Evolutionary conservation across 2,329 filamentous ascomycete genomes (phyloP), one percentile per base, ranked within the genome.

Genomic region (Penicillium occitanis): DNA sequence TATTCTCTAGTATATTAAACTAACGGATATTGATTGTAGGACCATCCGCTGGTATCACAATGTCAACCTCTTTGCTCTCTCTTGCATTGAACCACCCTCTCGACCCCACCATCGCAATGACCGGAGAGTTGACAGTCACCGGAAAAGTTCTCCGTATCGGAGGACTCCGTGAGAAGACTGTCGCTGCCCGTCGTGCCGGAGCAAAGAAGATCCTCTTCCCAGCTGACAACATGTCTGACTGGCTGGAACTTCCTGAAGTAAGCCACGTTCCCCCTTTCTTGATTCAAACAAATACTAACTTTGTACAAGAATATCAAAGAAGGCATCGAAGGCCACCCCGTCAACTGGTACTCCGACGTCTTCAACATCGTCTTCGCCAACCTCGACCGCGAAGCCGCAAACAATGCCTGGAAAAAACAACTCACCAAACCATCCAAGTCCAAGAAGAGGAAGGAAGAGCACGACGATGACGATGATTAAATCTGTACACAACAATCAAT

Each of bases 141-240:
- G 95, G 95, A 64, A 99, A 99, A 81, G 94, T 99, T 1, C 82
- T 99, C 62, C 86, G 95, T 68, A 99, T 99, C 76, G 95, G 95
- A 60, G 95, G 95, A 0, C 81, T 99, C 71, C 85, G 95, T 57
- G 95, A 99, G 82, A 99, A 99, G 88, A 97, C 95, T 6, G 94
- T 99, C 46, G 95, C 95, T 35, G 96, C 95, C 66, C 87, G 93
- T 74, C 86, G 95, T 69, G 95, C 95, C 25, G 95, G 96, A 64
- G 96, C 93, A 73, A 95, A 90, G 79, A 96, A 88, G 79, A 89
- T 99, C 72, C 90, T 99, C 69, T 99, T 99, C 85, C 95, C 95
- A 30, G 87, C 89, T 71, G 96, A 99, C 81, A 97, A 97, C 79
- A 88, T 91, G 85, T 95, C 92, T 65, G 95, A 99, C 83, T 99